Evolutionary conservation across 495 filamentous ascomycete genomes (phyloP), one percentile per base, ranked within the genome.

Genomic region (Trichoderma asperelloides): DNA sequence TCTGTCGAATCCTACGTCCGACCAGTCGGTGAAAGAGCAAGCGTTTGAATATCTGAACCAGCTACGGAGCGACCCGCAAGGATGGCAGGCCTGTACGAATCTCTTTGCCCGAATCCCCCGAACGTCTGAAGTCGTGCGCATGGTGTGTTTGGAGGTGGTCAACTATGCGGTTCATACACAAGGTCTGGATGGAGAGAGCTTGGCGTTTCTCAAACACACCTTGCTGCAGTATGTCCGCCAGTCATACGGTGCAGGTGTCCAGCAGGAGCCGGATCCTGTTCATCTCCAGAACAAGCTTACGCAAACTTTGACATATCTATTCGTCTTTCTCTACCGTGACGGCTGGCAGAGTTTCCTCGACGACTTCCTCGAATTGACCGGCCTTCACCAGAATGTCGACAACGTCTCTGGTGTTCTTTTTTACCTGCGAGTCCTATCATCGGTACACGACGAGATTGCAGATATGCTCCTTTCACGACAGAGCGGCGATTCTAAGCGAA

Each of bases 391-490:
- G 47, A 79, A 78, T 67, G 70, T 73, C 57, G 87, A 94, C 73
- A 96, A 96, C 77, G 74, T 84, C 62, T 71, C 82, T 5, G 93
- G 91, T 15, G 90, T 95, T 62, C 79, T 92, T 41, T 85, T 99
- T 69, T 99, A 96, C 78, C 82, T 99, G 45, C 89, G 94, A 62
- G 85, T 96, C 69, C 82, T 96, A 57, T 82, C 87, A 73, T 91
- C 92, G 47, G 87, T 99, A 45, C 95, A 99, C 73, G 95, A 99
- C 71, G 95, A 99, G 76, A 96, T 99, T 76, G 95, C 93, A 62
- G 95, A 99, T 80, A 84, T 91, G 37, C 79, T 97, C 65, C 80
- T 97, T n/a, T 84, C 87, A 23, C 85, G 92, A 55, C 86, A 89
- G 30, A 82, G 85, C 16, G 81, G 84, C 41, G 92, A 97, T 68